Conservation (phyloP, 2,329 filamentous ascomycete species). For the Pezicula neosporulosa region DNA sequence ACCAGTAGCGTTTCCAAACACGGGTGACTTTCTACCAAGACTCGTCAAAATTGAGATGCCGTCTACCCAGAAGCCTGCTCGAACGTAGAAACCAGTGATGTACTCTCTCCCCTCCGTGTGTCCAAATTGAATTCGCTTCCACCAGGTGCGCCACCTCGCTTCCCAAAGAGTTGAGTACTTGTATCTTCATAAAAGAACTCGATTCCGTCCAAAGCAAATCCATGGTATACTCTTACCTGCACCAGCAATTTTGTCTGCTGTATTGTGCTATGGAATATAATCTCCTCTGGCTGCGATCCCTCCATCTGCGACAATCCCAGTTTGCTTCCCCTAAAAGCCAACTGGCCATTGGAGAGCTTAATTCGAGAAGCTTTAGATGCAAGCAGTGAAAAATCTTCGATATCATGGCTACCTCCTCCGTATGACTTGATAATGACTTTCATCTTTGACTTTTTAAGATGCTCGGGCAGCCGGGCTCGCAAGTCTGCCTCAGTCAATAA, state of each 20-base stretch:
- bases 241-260: conserved; percentile 71
- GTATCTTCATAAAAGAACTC: conserved; percentile 93
- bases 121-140: conserved; percentile 82
- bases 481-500: conserved; percentile 73
- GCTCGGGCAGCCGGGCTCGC: conserved; percentile 66
- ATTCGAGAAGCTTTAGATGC: conserved; percentile 67
- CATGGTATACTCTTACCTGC: conserved; percentile 73
- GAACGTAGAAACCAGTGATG: conserved; percentile 79
- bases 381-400: conserved; percentile 73
- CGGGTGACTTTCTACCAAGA: conserved; percentile 76
- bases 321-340: conserved; percentile 72
- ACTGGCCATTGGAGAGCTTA: conserved; percentile 71
- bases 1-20: conserved; percentile 78
- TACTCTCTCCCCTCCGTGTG: conserved; percentile 85
- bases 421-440: conserved; percentile 73
- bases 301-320: conserved; percentile 71
- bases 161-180: conserved; percentile 82
- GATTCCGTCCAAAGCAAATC: conserved; percentile 73
- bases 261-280: conserved; percentile 69
- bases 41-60: conserved; percentile 88
- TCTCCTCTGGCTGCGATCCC: conserved; percentile 65
- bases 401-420: conserved; percentile 67
- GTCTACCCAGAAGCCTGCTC: conserved; percentile 80
- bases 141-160: conserved; percentile 65
- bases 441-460: conserved; percentile 67